Base-by-base conservation (phyloP, 331 rosid species). In the Pyracantha coccinea region DNA sequence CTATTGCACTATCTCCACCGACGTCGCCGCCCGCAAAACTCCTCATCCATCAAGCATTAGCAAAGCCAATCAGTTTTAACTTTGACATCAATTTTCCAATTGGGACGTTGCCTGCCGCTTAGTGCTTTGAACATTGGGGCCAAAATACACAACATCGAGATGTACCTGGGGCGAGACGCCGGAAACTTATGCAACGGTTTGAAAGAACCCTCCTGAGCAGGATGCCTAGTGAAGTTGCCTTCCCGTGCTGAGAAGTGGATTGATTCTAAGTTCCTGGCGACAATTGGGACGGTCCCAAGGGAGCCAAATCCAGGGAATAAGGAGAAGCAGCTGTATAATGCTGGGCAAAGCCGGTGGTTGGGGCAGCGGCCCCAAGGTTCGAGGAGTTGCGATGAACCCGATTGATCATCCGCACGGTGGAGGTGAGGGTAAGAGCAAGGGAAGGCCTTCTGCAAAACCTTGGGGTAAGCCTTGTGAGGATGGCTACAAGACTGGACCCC, bases 391-490 rank as follows among this genome's bases (percentile, higher is more conserved):
- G 5, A 92, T 90, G 97, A 93, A 91, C 76, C 90, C 87, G 0
- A 76, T 89, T 47, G 97, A 91, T 79, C 96, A 91, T 86, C 96
- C 93, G 32, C 93, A 93, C 35, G 98, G 98, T 72, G 92, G 98
- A 78, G 95, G 97, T 69, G 93, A 89, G 82, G 96, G 91, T 53
- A 82, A 73, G 82, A 89, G 95, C 81, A 90, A 86, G 87, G 95
- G 98, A 6, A 69, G 24, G 77, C 80, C 76, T 31, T 85, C 97
- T 38, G 89, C 75, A 10, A 82, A 92, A 68, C 98, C 96, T 25
- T 89, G 95, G 97, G 96, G 97, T 17, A 93, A 90, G 73, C 98
- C 97, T 33, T 78, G 84, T 4, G 87, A 92, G 84, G 17, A 80
- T 63, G 96, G 98, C 12, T 92, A 72, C 80, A 92, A 90, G 79